phyloP scores from a whole-genome alignment of 805 yeast genomes.

The Millerago galiae region DNA sequence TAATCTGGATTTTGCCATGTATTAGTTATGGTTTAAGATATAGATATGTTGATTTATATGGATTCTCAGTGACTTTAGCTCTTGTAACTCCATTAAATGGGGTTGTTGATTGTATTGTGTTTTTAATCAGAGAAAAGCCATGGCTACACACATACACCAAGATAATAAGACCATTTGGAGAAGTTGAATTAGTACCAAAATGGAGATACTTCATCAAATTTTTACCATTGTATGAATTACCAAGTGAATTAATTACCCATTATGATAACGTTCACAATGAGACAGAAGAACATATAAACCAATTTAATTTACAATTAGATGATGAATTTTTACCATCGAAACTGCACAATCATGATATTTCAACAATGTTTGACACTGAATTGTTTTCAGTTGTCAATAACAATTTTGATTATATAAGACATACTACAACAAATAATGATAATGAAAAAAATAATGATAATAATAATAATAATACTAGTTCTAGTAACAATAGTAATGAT shows the following conservation, averaged over 20 bases:
- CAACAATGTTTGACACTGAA: neutral
- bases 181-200: slow-evolving; percentile 22
- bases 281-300: neutral
- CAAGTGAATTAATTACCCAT: slow-evolving; percentile 21
- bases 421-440: neutral
- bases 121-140: slow-evolving; percentile 71
- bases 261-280: slow-evolving; percentile 2
- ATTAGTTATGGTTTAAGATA: slow-evolving; percentile 54
- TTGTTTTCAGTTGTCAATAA: neutral
- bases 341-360: neutral
- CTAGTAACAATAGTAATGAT: neutral
- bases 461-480: neutral
- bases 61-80: slow-evolving; percentile 65
- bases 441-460: neutral
- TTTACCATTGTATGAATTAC: slow-evolving; percentile 42
- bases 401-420: too few relatives aligned
- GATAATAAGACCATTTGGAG: slow-evolving; percentile 20
- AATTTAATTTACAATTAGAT: neutral
- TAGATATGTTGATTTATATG: slow-evolving; percentile 44
- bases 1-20: slow-evolving; percentile 79
- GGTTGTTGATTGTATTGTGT: slow-evolving; percentile 68
- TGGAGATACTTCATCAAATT: slow-evolving; percentile 36
- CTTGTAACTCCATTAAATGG: slow-evolving; percentile 79
- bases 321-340: neutral
- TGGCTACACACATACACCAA: slow-evolving; percentile 45